These are phyloP conservation scores for Aspergillus coremiiformis DNA, from an alignment of 495 filamentous ascomycete species.

Conservation along the genomic window DNA sequence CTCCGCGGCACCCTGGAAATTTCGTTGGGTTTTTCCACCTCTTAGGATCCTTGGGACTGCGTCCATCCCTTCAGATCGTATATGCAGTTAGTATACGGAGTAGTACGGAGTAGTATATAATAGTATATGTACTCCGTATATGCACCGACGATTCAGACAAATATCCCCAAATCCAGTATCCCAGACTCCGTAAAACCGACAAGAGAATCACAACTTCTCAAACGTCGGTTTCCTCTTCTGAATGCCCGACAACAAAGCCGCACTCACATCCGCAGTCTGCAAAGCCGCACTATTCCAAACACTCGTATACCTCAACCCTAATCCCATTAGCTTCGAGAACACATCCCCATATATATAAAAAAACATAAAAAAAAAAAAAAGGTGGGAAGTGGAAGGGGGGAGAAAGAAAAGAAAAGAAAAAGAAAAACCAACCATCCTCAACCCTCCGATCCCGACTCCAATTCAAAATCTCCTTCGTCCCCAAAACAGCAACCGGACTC, in stretches of 20 bases:
- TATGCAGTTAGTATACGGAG: no score
- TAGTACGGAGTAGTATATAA: no score
- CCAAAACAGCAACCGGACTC: conserved; percentile 86
- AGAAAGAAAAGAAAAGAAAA: not conserved
- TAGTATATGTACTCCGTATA: no score
- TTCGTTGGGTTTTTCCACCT: no score
- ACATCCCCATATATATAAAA: no score
- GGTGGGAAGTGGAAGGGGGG: no score
- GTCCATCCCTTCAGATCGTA: no score
- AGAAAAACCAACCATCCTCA: conserved; percentile 55
- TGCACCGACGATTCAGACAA: no score
- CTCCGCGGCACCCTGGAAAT: no score
- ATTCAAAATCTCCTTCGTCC: conserved; percentile 90
- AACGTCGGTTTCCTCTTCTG: conserved; percentile 77
- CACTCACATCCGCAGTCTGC: conserved; percentile 70
- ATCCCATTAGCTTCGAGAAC: no score
- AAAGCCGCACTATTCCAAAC: conserved; percentile 81
- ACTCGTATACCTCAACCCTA: conserved; percentile 71
- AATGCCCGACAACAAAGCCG: conserved; percentile 66
- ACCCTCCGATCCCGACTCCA: conserved; percentile 72
- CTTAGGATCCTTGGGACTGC: no score
- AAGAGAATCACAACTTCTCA: conserved; percentile 64
- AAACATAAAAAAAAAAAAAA: not conserved
- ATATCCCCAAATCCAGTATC: not conserved
- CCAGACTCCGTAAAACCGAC: no score